These are phyloP conservation scores for Ettlia oleoabundans DNA, from an alignment of 139 green algal genomes.

Conservation along the genomic window DNA sequence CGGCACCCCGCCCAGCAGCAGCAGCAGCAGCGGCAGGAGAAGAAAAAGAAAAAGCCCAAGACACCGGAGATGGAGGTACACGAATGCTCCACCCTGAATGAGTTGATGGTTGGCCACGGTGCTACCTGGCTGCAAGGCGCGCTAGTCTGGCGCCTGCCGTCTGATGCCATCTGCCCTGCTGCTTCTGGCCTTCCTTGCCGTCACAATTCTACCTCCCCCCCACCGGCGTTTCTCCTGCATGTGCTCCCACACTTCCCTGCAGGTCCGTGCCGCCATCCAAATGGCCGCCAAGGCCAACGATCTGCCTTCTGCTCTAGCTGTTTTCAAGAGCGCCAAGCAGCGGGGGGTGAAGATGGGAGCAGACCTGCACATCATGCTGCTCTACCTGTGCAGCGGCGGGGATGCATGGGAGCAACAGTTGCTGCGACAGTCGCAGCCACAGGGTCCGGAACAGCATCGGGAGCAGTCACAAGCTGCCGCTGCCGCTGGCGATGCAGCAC, in stretches of 20 bases:
- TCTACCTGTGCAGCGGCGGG: conserved; percentile 61
- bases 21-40: conserved; percentile 23
- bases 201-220: not conserved
- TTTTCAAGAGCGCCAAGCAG: conserved; percentile 45
- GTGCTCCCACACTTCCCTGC: not conserved
- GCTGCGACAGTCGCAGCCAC: not conserved
- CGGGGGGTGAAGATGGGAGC: conserved; percentile 25
- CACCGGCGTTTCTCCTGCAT: not conserved
- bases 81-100: not conserved
- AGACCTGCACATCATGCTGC: conserved; percentile 42
- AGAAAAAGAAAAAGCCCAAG: conserved; percentile 13
- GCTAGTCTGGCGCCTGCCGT: too few species aligned
- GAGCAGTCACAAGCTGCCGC: not conserved
- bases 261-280: conserved; percentile 37
- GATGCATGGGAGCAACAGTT: conserved; percentile 51
- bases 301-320: conserved; percentile 39
- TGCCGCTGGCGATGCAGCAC: not conserved
- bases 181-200: not conserved
- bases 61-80: conserved; percentile 9
- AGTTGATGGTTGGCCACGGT: not conserved
- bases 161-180: not conserved
- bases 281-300: conserved; percentile 36
- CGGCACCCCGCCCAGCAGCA: not conserved
- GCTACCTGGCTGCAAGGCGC: too few species aligned
- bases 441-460: not conserved